Evolutionary conservation across 1,284 basidiomycete species (phyloP), one percentile per base, ranked within the genome.

Genomic region (Rhodotorula glutinis): DNA sequence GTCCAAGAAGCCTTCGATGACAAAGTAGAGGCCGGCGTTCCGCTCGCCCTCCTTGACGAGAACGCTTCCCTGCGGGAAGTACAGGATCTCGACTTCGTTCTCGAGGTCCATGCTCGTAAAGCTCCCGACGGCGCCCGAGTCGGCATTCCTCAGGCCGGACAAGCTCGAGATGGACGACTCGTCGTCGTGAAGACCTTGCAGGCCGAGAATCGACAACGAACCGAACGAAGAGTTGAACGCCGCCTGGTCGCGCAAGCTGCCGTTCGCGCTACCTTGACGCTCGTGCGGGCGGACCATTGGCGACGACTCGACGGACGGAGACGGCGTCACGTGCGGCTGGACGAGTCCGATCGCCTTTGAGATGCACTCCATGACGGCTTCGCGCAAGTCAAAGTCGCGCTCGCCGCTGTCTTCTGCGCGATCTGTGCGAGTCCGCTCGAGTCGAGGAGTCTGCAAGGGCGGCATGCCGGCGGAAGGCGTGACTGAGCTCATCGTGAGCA

Each of bases 1-100:
- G 75, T 99, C 95, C 49, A 99, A 81, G 79, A 97, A 93, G 0
- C 95, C 95, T 73, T 98, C 96, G 57, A 99, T 96, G 53, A 98
- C 93, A 76, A 95, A 99, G 82, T 95, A 99, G 33, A 98, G 81
- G 14, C 95, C 95, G 51, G 91, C 90, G 72, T 92, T 88, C 57
- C 85, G 82, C 78, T 99, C 95, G 40, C 93, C 95, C 10, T 93
- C 91, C 76, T 87, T 91, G 19, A 90, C 93, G 23, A 98, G 80
- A 0, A 86, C 87, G 10, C 88, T 88, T 0, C 93, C 94, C 60
- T 91, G 88, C 41, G 90, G 84, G 81, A 91, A 98, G 79, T 89
- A 97, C 53, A 96, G 79, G 65, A 99, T 94, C 78, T 98, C 95
- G 1, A 98, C 90, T 76, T 96, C 91, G 69, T 96, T 96, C 75